These are phyloP conservation scores for Fragilariopsis cylindrus DNA, from an alignment of 108 stramenopile genomes.

Conservation along the genomic window DNA sequence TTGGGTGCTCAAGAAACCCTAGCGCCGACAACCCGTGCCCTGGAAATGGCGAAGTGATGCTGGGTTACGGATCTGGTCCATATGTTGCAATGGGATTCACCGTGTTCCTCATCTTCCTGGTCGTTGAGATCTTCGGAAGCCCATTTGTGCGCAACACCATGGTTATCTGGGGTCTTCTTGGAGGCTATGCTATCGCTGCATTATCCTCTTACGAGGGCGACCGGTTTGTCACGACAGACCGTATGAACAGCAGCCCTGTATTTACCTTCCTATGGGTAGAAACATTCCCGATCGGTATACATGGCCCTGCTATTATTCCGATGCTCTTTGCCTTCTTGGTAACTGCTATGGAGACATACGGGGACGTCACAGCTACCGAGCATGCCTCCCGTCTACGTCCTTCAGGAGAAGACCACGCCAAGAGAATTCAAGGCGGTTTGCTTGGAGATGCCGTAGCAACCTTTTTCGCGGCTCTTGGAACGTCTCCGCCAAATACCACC, in stretches of 20 bases:
- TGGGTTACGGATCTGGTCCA: constrained; percentile 24
- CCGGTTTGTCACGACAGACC: constrained; percentile 31
- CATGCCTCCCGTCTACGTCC: constrained; percentile 41
- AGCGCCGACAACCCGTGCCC: constrained; percentile 30
- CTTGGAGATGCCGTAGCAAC: constrained; percentile 51
- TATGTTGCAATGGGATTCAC: constrained; percentile 45
- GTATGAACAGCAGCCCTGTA: constrained; percentile 31
- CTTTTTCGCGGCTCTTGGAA: constrained; percentile 42
- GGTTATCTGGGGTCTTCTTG: constrained; percentile 35
- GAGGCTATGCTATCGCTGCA: constrained; percentile 36
- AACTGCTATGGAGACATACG: constrained; percentile 54
- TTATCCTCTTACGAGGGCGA: constrained; percentile 27
- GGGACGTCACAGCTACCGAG: constrained; percentile 48
- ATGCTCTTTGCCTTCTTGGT: constrained; percentile 48
- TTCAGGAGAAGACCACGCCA: constrained; percentile 30
- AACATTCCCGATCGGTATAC: constrained; percentile 48
- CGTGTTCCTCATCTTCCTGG: constrained; percentile 41
- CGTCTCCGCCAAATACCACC: constrained; percentile 50
- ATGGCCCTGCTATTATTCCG: constrained; percentile 46
- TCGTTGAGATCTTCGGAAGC: constrained; percentile 29
- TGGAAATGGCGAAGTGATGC: constrained; percentile 29
- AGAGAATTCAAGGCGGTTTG: constrained; percentile 43
- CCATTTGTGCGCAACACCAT: constrained; percentile 35
- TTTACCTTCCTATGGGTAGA: constrained; percentile 54
- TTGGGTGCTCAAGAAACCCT: constrained; percentile 37